Conservation (phyloP, 768 basidiomycete species). For the Hemileccinum impolitum region DNA sequence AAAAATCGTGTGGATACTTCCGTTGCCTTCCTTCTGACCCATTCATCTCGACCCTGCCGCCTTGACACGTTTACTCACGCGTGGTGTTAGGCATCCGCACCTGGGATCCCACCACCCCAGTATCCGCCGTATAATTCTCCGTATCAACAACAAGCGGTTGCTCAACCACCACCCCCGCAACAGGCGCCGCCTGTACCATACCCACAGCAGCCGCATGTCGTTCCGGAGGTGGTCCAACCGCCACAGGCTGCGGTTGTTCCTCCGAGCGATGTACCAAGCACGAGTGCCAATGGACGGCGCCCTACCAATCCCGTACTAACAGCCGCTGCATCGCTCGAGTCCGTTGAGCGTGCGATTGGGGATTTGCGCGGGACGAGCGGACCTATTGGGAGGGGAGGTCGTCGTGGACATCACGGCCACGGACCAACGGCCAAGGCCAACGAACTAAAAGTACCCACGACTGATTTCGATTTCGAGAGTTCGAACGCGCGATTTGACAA, state of each 20-base stretch:
- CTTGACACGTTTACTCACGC: constrained; percentile 8
- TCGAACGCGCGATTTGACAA: constrained; percentile 84
- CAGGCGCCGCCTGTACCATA: constrained; percentile 28
- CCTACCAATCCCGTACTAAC: constrained; percentile 54
- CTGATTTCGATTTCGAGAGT: constrained; percentile 80
- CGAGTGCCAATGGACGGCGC: constrained; percentile 29
- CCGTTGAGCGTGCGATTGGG: constrained; percentile 55
- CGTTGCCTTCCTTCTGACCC: constrained; percentile 62
- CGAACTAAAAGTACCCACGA: constrained; percentile 58
- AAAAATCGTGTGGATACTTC: constrained; percentile 47
- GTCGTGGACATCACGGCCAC: constrained; percentile 31
- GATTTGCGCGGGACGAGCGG: constrained; percentile 35
- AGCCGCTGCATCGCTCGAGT: constrained; percentile 71
- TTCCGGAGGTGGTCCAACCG: constrained; percentile 20
- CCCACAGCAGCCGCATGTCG: constrained; percentile 25
- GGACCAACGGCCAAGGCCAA: constrained; percentile 28
- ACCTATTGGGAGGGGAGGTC: constrained; percentile 26
- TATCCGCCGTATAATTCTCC: constrained; percentile 28
- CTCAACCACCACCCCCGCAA: constrained; percentile 28
- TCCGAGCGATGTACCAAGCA: constrained; percentile 22
- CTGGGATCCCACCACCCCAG: constrained; percentile 26
- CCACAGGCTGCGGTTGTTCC: constrained; percentile 19
- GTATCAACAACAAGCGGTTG: constrained; percentile 29
- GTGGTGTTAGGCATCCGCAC: constrained; percentile 46
- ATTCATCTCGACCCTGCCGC: too few relatives aligned